Conservation (phyloP, 1,284 basidiomycete genomes). For the Apiotrichum brassicae region DNA sequence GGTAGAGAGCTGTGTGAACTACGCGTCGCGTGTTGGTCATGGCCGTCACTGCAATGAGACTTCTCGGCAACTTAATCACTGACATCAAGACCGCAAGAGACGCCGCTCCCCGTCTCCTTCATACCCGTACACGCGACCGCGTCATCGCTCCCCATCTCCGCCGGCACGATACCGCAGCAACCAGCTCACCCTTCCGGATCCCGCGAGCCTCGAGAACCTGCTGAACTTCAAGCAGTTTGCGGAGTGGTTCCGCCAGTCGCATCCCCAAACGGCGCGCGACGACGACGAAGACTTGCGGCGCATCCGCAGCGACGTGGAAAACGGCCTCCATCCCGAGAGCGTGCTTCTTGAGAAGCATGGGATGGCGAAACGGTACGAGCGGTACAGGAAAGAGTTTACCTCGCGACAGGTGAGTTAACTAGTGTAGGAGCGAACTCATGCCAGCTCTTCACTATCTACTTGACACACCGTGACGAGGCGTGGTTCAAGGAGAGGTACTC, state of each 20-base stretch:
- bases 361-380: constrained; percentile 63
- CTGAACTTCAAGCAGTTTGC: constrained; percentile 76
- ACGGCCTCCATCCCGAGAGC: constrained; percentile 20
- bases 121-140: constrained; percentile 48
- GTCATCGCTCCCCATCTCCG: constrained; percentile 30
- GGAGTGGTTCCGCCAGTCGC: constrained; percentile 79
- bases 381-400: constrained; percentile 81
- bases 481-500: constrained; percentile 96
- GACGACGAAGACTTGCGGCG: constrained; percentile 36
- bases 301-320: constrained; percentile 24
- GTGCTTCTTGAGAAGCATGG: constrained; percentile 62
- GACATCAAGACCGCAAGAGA: constrained; percentile 57
- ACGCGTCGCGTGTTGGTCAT: too few species aligned
- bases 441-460: constrained; percentile 74
- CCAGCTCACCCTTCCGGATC: constrained; percentile 51
- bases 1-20: too few species aligned
- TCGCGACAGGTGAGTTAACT: constrained; percentile 65
- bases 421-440: background rate
- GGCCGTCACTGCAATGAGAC: too few species aligned
- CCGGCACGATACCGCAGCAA: constrained; percentile 8
- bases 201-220: constrained; percentile 72
- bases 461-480: constrained; percentile 78
- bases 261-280: constrained; percentile 60
- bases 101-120: constrained; percentile 80
- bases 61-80: background rate